A percentile compares a stretch with the other conserved stretches of the same genome.
phyloP scores from a whole-genome alignment of 2,329 filamentous ascomycete genomes.

The Fusarium sp. region DNA sequence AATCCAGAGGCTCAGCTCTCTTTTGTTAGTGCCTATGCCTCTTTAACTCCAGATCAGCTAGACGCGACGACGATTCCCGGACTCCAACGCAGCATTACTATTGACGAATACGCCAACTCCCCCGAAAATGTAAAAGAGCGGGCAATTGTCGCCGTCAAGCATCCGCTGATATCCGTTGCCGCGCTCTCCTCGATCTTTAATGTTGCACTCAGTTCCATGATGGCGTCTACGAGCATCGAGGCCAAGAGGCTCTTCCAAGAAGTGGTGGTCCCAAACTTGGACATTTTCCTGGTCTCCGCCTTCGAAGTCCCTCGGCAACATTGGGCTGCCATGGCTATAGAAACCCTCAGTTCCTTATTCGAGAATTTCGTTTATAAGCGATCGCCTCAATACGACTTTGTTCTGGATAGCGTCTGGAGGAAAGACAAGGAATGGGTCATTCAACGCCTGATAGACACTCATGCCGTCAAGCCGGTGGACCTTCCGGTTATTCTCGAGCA shows the following conservation, averaged over 20 bases:
- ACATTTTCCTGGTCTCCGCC: slow-evolving; percentile 82
- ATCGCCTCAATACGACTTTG: slow-evolving; percentile 84
- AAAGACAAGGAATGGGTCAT: slow-evolving; percentile 91
- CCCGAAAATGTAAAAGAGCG: slow-evolving; percentile 63
- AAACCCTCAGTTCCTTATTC: slow-evolving; percentile 82
- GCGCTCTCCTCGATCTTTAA: slow-evolving; percentile 79
- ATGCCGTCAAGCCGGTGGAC: slow-evolving; percentile 76
- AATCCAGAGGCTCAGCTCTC: slow-evolving; percentile 89
- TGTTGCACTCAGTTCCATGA: slow-evolving; percentile 70
- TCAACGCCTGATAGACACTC: slow-evolving; percentile 82
- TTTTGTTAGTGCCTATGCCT: slow-evolving; percentile 90
- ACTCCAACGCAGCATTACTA: slow-evolving; percentile 80
- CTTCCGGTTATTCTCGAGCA: slow-evolving; percentile 66
- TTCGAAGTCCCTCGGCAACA: slow-evolving; percentile 79
- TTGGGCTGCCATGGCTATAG: slow-evolving; percentile 79
- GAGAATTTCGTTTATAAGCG: slow-evolving; percentile 85
- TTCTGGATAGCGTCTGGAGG: slow-evolving; percentile 90
- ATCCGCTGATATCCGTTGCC: slow-evolving; percentile 88
- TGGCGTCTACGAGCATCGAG: slow-evolving; percentile 72
- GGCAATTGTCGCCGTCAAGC: slow-evolving; percentile 75
- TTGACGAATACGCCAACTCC: slow-evolving; percentile 67
- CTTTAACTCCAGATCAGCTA: slow-evolving; percentile 78
- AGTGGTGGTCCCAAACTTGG: slow-evolving; percentile 78
- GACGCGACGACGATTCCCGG: slow-evolving; percentile 88
- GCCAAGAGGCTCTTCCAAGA: slow-evolving; percentile 75